Evolutionary conservation across 805 yeast genomes (phyloP).

Genomic region (Cyberlindnera bimundalis): DNA sequence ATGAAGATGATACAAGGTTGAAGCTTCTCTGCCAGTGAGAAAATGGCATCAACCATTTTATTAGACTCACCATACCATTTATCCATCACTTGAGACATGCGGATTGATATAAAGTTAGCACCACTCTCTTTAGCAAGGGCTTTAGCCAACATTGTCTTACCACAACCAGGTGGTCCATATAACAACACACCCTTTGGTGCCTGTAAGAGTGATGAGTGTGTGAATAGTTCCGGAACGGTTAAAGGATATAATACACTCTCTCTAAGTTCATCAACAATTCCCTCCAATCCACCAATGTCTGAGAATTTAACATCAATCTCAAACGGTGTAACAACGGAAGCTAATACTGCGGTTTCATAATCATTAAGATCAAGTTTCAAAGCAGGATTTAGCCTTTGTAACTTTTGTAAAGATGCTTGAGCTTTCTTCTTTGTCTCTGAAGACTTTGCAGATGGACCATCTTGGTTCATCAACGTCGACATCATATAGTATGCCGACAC

Average conservation of each 20-base stretch:
- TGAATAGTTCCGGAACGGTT: conserved; percentile 69
- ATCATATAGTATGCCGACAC: conserved; percentile 66
- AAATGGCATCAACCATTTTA: conserved; percentile 89
- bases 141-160: conserved; percentile 95
- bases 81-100: conserved; percentile 94
- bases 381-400: conserved; percentile 58
- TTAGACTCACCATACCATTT: conserved; percentile 98
- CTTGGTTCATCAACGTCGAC: conserved; percentile 39
- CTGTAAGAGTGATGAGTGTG: conserved; percentile 68
- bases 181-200: conserved; percentile 94
- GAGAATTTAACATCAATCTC: conserved; percentile 71
- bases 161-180: conserved; percentile 97
- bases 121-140: conserved; percentile 90
- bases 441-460: conserved; percentile 45
- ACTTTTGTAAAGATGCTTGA: conserved; percentile 50
- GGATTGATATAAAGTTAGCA: conserved; percentile 84
- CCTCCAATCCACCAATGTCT: conserved; percentile 88
- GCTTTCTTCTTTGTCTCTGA: conserved; percentile 62
- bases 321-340: conserved; percentile 77
- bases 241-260: conserved; percentile 90
- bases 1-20: conserved; percentile 94
- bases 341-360: conserved; percentile 76
- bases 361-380: conserved; percentile 51
- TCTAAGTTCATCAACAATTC: conserved; percentile 75
- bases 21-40: conserved; percentile 81